Evolutionary conservation across 139 green algal genomes (phyloP).

Genomic region (Coccomyxa sp.): DNA sequence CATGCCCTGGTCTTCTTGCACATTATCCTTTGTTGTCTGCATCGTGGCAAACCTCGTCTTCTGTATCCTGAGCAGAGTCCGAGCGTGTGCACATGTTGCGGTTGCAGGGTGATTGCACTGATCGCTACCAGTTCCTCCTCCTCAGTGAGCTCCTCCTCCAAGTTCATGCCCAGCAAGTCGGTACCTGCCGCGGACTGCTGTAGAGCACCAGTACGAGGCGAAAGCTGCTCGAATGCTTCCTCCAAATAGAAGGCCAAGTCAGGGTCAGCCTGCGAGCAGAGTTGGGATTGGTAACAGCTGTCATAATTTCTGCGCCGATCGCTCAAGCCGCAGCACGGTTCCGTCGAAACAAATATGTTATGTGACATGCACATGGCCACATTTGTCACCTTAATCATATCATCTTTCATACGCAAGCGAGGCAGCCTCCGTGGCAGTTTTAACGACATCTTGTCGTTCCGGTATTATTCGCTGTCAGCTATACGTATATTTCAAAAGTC

Average conservation of each 20-base stretch:
- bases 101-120: neutral
- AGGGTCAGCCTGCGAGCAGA: constrained; percentile 36
- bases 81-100: neutral
- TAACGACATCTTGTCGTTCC: no score
- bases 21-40: neutral
- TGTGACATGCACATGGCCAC: neutral
- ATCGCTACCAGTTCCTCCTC: constrained; percentile 59
- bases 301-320: neutral
- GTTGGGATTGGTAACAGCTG: neutral
- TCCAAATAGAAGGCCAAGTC: constrained; percentile 34
- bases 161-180: neutral
- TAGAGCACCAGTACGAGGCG: neutral
- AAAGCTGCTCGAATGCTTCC: constrained; percentile 10
- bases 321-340: neutral
- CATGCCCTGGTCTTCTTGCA: neutral
- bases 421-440: constrained; percentile 41
- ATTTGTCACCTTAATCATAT: constrained; percentile 65
- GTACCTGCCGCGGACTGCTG: neutral
- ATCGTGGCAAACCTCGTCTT: neutral
- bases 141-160: constrained; percentile 64
- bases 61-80: neutral
- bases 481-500: no score
- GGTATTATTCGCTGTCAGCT: no score
- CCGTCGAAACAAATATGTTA: neutral
- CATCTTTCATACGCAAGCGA: constrained; percentile 65